These are phyloP conservation scores for Colletotrichum sp. DNA, from an alignment of 2,329 filamentous ascomycete species.

Conservation along the genomic window DNA sequence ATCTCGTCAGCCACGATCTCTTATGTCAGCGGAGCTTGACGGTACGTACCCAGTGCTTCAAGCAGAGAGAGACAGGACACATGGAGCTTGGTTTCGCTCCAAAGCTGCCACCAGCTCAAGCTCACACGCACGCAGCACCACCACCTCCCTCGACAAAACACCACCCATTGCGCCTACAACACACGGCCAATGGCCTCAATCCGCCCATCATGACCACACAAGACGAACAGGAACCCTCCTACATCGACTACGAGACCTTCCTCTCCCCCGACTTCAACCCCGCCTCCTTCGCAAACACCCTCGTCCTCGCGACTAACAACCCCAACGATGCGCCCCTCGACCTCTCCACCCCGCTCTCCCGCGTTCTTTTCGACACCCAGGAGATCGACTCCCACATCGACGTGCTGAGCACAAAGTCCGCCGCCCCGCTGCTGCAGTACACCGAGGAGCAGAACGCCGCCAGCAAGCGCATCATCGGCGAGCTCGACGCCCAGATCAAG, in stretches of 20 bases:
- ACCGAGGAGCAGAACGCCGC: conserved; percentile 77
- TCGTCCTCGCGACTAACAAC: conserved; percentile 92
- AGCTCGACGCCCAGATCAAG: conserved; percentile 80
- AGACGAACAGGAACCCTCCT: conserved; percentile 70
- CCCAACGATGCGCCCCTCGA: conserved; percentile 88
- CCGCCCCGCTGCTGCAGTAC: conserved; percentile 79
- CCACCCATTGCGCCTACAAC: background rate
- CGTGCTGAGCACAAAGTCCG: conserved; percentile 81
- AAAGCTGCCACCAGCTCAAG: background rate
- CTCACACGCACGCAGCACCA: background rate
- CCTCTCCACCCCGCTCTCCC: conserved; percentile 89
- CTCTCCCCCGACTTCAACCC: conserved; percentile 83
- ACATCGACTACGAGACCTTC: conserved; percentile 96
- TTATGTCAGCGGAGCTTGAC: background rate
- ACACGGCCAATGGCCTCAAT: background rate
- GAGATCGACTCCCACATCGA: conserved; percentile 98
- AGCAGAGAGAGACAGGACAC: conserved; percentile 1
- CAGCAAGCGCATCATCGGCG: conserved; percentile 72
- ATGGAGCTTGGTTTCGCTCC: background rate
- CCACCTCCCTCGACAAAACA: background rate
- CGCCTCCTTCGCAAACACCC: conserved; percentile 81
- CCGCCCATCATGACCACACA: conserved; percentile 32
- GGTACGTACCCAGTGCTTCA: background rate
- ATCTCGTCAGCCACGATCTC: fast-evolving
- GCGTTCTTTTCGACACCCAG: conserved; percentile 94